Conservation (phyloP, 305 asterid species). For the Fraxinus xanthoxyloides region DNA sequence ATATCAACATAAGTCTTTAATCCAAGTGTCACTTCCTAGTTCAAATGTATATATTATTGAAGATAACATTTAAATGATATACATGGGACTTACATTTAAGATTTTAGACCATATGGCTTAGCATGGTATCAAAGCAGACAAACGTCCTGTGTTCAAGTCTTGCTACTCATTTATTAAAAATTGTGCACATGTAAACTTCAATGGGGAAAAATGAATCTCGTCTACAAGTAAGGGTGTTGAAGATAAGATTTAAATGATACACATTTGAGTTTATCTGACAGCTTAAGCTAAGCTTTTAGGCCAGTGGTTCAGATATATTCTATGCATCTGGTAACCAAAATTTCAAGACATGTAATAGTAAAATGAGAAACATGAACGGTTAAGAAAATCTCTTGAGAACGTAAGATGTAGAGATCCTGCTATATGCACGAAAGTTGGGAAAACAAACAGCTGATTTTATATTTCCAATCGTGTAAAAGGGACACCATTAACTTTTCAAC, state of each 20-base stretch:
- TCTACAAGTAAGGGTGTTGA: background rate
- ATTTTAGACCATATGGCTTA: background rate
- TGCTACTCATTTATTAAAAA: background rate
- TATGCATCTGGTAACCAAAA: background rate
- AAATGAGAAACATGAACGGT: background rate
- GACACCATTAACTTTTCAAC: background rate
- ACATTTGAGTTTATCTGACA: background rate
- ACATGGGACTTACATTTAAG: background rate
- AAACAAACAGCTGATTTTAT: background rate
- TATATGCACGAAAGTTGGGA: background rate
- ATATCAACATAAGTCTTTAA: background rate
- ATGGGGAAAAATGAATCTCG: background rate
- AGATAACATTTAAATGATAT: background rate
- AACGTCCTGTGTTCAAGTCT: background rate
- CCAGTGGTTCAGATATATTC: background rate
- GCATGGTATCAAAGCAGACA: background rate
- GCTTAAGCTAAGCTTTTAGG: background rate
- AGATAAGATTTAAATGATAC: background rate
- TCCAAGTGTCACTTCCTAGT: background rate
- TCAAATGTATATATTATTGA: background rate
- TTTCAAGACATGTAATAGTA: background rate
- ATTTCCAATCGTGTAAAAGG: background rate
- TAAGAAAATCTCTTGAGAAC: background rate
- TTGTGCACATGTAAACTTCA: background rate
- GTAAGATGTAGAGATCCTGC: background rate